Conservation (phyloP, 805 yeast genomes). For the Starmerella potacharoeniae region DNA sequence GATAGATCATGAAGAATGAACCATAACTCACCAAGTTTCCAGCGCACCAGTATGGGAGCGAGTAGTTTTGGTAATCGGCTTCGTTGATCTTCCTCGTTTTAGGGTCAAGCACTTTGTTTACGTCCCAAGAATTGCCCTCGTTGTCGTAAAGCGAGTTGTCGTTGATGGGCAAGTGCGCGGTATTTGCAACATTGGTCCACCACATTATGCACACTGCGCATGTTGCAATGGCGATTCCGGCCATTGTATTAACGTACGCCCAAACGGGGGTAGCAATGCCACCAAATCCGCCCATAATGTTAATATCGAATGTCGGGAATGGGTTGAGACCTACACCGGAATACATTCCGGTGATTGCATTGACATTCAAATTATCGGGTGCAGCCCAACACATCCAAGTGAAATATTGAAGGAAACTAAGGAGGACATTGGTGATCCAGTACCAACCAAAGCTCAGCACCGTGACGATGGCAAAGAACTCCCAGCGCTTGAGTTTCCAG, state of each 20-base stretch:
- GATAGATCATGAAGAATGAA: constrained; percentile 44
- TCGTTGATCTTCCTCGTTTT: constrained; percentile 35
- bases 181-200: constrained; percentile 40
- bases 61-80: constrained; percentile 42
- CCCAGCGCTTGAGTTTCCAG: constrained; percentile 45
- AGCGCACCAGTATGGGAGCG: constrained; percentile 59
- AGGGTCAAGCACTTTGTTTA: constrained; percentile 37
- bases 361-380: constrained; percentile 42
- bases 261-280: neutral
- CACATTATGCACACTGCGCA: constrained; percentile 27
- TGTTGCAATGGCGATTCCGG: constrained; percentile 23
- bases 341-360: constrained; percentile 47
- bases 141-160: constrained; percentile 39
- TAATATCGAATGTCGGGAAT: neutral
- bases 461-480: constrained; percentile 37
- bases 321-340: constrained; percentile 30
- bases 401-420: constrained; percentile 50
- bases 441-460: constrained; percentile 41
- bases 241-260: neutral
- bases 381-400: constrained; percentile 51
- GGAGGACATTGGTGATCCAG: constrained; percentile 57
- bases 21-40: constrained; percentile 51
- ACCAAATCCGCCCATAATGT: neutral
- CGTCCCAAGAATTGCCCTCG: constrained; percentile 38
- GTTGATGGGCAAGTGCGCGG: constrained; percentile 43